Evolutionary conservation across 1,284 basidiomycete species (phyloP), one percentile per base, ranked within the genome.

Genomic region (Marasmius tenuissimus): DNA sequence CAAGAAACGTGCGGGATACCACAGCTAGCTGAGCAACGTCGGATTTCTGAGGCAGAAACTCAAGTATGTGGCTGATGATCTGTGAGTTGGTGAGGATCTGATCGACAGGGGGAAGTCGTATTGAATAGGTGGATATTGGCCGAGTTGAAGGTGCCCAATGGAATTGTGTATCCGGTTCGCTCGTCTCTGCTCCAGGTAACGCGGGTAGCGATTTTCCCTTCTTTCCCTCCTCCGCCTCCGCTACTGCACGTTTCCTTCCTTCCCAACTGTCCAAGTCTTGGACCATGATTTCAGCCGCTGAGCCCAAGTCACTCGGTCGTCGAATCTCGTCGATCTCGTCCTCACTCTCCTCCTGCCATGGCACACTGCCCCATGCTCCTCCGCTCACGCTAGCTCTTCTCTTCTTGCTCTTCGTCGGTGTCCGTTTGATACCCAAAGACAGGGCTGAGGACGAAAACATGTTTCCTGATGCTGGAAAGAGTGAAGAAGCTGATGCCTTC

Each of bases 1-100:
- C 58, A 18, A 66, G 64, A 50, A 74, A 78, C 14, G 61, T 55
- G 1, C 63, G 63, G 20, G 73, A 75, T 9, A 74, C 66, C 1
- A 63, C 55, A 9, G 71, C 70, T 52, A 66, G 60, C 14, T 62
- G 54, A 1, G 70, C 63, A 14, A 73, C 62, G 2, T 64, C 57
- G 14, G 58, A 59, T n/a, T 20, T 47, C 42, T 63, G 68, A 4
- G 74, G 69, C 4, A 75, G 66, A 48, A 50, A 45, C 5, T 39
- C 20, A 33, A 59, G 55, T 9, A 59, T 49, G 22, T 38, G 45
- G 4, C 37, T 37, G 9, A 62, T 54, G 34, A 54, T 18, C 34
- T 34, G n/a, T 37, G n/a, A 10, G 20, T 54, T 37, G 14, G 6
- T 16, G 6, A 54, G 12, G 14, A 11, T 35, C 34, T 38, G 52